Percentiles rank a stretch among this genome's conserved stretches.
Evolutionary conservation across 345 rosid genomes (phyloP).

Genomic region (Psidium guajava): DNA sequence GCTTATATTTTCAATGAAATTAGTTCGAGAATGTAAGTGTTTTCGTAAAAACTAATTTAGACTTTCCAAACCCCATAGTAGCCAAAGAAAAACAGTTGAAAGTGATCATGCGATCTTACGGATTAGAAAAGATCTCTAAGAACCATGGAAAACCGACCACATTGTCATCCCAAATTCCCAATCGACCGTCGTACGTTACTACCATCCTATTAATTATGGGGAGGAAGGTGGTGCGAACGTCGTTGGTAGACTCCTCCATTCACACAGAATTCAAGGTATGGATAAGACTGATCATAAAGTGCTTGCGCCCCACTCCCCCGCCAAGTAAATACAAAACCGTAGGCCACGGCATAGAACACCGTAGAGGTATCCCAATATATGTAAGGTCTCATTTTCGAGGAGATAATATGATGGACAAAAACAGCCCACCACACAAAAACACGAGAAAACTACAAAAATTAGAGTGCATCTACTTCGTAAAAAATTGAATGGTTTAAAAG

Average conservation of each 20-base stretch:
- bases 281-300: not conserved
- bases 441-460: not conserved
- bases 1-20: no score
- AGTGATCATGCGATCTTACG: no score
- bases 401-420: no score
- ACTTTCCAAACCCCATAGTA: no score
- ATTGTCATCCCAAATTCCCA: no score
- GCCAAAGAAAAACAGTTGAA: no score
- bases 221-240: not conserved
- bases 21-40: no score
- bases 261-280: not conserved
- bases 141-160: not conserved
- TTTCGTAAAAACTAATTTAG: no score
- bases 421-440: not conserved
- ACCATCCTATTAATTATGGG: not conserved
- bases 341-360: not conserved
- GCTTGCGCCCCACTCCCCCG: not conserved
- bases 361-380: not conserved
- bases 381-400: not conserved
- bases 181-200: not conserved
- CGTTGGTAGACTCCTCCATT: not conserved
- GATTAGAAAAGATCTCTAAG: not conserved
- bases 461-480: no score
- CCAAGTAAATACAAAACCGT: not conserved
- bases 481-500: no score